phyloP scores from a whole-genome alignment of 2,329 filamentous ascomycete genomes.

The Zarea fungicola region DNA sequence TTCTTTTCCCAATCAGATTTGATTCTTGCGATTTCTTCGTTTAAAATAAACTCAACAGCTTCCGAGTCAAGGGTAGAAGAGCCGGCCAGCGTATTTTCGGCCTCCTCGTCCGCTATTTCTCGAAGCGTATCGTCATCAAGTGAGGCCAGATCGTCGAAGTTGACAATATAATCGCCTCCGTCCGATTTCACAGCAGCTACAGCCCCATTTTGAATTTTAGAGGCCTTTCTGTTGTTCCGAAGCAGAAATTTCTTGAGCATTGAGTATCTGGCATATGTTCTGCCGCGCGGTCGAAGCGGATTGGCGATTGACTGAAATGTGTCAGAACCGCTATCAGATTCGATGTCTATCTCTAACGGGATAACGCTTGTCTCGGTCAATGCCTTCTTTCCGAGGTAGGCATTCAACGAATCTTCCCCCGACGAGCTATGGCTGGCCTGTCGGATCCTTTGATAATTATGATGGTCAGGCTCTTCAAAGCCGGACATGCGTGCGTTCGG shows the following conservation, averaged over 20 bases:
- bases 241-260: constrained; percentile 36
- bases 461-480: background rate
- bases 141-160: constrained; percentile 28
- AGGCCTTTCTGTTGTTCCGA: constrained; percentile 21
- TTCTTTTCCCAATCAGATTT: constrained; percentile 51
- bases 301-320: background rate
- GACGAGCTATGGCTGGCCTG: background rate
- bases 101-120: constrained; percentile 56
- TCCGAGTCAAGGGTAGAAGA: background rate
- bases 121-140: constrained; percentile 52
- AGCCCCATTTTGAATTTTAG: constrained; percentile 3
- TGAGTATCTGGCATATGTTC: constrained; percentile 37
- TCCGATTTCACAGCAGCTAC: constrained; percentile 14
- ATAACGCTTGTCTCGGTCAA: constrained; percentile 21
- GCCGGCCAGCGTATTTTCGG: constrained; percentile 23
- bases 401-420: constrained; percentile 16
- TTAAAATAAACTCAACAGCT: constrained; percentile 45
- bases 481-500: constrained; percentile 9
- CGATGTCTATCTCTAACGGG: background rate
- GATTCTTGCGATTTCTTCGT: constrained; percentile 46
- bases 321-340: background rate
- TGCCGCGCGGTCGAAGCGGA: constrained; percentile 33
- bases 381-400: constrained; percentile 32
- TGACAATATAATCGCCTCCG: constrained; percentile 38
- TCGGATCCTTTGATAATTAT: background rate